These are phyloP conservation scores for Solanum ahanhuiri DNA, from an alignment of 257 asterid genomes.

Conservation along the genomic window DNA sequence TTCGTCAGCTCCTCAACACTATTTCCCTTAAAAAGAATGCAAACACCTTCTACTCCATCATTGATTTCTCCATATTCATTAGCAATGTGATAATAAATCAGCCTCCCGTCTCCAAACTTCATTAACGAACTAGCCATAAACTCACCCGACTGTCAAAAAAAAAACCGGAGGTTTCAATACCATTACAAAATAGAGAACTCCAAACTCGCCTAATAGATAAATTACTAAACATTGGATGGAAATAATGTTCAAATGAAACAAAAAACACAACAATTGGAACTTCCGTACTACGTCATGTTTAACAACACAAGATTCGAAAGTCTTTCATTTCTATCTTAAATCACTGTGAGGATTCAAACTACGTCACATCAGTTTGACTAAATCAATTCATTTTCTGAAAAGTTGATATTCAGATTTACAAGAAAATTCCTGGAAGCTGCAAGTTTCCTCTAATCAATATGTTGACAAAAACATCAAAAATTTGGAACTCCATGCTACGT, in stretches of 20 bases:
- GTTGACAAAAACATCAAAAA: neutral
- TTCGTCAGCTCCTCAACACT: constrained; percentile 45
- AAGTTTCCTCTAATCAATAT: too few species aligned
- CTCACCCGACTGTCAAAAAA: constrained; percentile 52
- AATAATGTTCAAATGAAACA: neutral
- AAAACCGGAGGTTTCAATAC: neutral
- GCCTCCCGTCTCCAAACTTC: constrained; percentile 60
- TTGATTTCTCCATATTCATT: constrained; percentile 63
- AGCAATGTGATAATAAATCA: constrained; percentile 46
- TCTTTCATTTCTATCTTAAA: neutral
- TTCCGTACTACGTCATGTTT: neutral
- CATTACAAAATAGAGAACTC: neutral
- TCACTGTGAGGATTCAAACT: neutral
- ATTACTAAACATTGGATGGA: too few species aligned
- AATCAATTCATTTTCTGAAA: neutral
- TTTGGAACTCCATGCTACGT: neutral
- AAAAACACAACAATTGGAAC: neutral
- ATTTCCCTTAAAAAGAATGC: constrained; percentile 53
- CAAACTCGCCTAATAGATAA: neutral
- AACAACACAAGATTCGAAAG: neutral
- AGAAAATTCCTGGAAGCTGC: too few species aligned
- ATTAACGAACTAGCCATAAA: constrained; percentile 51
- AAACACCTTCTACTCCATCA: constrained; percentile 54
- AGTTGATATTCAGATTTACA: neutral
- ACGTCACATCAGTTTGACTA: neutral